A percentile compares a stretch with the other conserved stretches of the same genome.
These are phyloP conservation scores for Trichoderma lentiforme DNA, from an alignment of 2,329 filamentous ascomycete genomes.

Conservation along the genomic window DNA sequence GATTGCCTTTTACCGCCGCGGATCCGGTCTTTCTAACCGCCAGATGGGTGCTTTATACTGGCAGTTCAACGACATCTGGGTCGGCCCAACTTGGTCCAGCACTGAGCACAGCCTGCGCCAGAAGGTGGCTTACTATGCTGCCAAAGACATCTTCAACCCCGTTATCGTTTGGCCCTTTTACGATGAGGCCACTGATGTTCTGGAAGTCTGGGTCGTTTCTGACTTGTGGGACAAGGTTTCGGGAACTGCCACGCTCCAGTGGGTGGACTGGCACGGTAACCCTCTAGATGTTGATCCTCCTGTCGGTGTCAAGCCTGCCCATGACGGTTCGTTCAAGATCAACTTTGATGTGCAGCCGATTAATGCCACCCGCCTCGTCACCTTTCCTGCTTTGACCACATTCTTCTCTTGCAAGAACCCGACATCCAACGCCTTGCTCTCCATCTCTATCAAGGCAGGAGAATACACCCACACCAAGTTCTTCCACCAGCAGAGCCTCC, in stretches of 20 bases:
- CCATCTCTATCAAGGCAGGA: neutral
- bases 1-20: constrained; percentile 60
- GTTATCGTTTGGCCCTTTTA: constrained; percentile 49
- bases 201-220: constrained; percentile 19
- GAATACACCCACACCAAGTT: constrained; percentile 15
- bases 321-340: neutral
- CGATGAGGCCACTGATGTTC: constrained; percentile 1
- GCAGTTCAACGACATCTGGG: constrained; percentile 65
- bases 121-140: constrained; percentile 60
- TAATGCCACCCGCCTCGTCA: constrained; percentile 14
- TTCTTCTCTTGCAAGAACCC: constrained; percentile 10
- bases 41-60: constrained; percentile 61
- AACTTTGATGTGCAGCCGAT: constrained; percentile 18
- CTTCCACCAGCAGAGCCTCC: constrained; percentile 19
- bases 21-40: constrained; percentile 53
- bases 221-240: constrained; percentile 19
- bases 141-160: constrained; percentile 54
- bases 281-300: constrained; percentile 10
- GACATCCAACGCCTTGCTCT: neutral
- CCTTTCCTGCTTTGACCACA: constrained; percentile 3
- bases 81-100: constrained; percentile 60
- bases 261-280: constrained; percentile 19
- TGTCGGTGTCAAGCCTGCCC: neutral
- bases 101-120: constrained; percentile 61
- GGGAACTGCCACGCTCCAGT: constrained; percentile 14